Evolutionary conservation across 2,329 filamentous ascomycete genomes (phyloP).

Genomic region (Ceratocystis albifundus): DNA sequence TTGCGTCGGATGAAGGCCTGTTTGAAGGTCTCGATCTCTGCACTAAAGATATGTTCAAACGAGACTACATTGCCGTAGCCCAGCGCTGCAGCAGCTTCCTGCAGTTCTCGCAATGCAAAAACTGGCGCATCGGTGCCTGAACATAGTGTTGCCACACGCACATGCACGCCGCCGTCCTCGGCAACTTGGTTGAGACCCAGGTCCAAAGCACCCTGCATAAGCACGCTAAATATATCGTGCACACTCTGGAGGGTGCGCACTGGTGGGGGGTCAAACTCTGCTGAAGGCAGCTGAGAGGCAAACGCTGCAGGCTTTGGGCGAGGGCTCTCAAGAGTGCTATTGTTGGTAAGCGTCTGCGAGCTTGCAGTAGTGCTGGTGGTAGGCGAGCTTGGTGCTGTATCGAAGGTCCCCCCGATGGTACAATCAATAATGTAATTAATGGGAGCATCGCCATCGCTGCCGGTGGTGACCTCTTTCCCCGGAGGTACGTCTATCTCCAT

Average conservation of each 20-base stretch:
- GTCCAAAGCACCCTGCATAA: constrained; percentile 18
- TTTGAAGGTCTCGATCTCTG: constrained; percentile 52
- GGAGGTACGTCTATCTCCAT: neutral
- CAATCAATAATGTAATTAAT: neutral
- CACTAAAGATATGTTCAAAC: constrained; percentile 48
- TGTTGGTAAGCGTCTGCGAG: neutral
- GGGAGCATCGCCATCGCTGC: too few relatives aligned
- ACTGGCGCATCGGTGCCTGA: constrained; percentile 68
- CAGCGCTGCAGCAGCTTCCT: constrained; percentile 32
- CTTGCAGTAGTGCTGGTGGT: neutral
- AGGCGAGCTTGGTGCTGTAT: neutral
- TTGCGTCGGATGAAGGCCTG: constrained; percentile 54
- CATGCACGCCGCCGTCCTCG: constrained; percentile 26
- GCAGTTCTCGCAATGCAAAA: constrained; percentile 49
- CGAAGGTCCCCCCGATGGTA: neutral
- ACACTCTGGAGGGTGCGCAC: constrained; percentile 7
- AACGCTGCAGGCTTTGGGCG: too few relatives aligned
- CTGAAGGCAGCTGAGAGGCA: constrained; percentile 1
- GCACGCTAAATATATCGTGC: constrained; percentile 10
- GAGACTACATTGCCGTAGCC: constrained; percentile 32
- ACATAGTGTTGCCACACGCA: constrained; percentile 58
- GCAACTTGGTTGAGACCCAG: constrained; percentile 26
- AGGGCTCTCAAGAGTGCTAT: too few relatives aligned
- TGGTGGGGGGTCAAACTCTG: neutral
- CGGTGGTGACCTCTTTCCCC: neutral